These are phyloP conservation scores for Hura crepitans DNA, from an alignment of 441 rosid species.

Conservation along the genomic window DNA sequence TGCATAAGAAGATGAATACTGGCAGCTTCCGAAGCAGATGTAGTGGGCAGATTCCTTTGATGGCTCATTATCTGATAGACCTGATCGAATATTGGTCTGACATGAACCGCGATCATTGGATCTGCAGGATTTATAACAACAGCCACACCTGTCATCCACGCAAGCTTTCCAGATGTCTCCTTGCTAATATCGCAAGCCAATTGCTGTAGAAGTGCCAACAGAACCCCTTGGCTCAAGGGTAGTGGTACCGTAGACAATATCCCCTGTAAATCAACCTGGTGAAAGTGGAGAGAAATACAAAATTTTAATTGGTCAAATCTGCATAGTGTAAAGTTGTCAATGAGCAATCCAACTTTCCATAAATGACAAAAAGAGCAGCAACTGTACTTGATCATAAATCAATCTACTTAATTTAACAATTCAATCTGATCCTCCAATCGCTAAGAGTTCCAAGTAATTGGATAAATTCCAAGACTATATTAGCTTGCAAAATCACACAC, in stretches of 20 bases:
- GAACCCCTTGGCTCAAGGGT: constrained; percentile 66
- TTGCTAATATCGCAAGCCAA: constrained; percentile 58
- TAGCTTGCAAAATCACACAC: no score
- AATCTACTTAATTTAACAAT: no score
- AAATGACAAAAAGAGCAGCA: no score
- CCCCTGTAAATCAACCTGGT: constrained; percentile 54
- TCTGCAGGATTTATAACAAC: constrained; percentile 56
- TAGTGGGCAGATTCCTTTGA: constrained; percentile 37
- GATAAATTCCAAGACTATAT: no score
- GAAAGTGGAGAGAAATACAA: not conserved
- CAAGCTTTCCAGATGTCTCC: constrained; percentile 47
- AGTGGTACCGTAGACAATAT: constrained; percentile 42
- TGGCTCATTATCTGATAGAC: constrained; percentile 54
- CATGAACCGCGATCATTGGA: constrained; percentile 50
- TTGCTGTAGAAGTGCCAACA: constrained; percentile 70
- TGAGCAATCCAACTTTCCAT: no score
- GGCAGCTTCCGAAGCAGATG: constrained; percentile 38
- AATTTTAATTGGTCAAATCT: not conserved
- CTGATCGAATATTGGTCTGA: constrained; percentile 53
- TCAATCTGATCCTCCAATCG: no score
- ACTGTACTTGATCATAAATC: no score
- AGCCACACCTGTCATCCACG: constrained; percentile 73
- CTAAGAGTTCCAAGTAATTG: no score
- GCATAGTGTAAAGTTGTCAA: no score
- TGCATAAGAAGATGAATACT: constrained; percentile 54